These are phyloP conservation scores for Penicillium aurantiogriseum DNA, from an alignment of 2,329 filamentous ascomycete species.

Conservation along the genomic window DNA sequence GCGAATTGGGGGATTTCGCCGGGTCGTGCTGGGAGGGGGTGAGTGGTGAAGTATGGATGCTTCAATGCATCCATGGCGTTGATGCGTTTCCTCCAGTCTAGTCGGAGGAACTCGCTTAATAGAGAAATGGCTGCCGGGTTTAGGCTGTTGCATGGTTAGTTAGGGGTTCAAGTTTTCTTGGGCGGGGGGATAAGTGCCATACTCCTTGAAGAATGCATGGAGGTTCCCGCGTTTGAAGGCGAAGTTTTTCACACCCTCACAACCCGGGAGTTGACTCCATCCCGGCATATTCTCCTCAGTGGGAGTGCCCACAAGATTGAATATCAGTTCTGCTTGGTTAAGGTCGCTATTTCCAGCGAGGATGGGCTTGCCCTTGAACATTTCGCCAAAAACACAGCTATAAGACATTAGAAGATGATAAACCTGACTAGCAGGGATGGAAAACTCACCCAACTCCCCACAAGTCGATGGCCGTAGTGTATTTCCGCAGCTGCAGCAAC, in stretches of 20 bases:
- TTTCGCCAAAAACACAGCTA: conserved; percentile 97
- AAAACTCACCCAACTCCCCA: conserved; percentile 86
- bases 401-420: conserved; percentile 2
- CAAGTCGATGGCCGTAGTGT: conserved; percentile 97
- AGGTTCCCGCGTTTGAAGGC: conserved; percentile 64
- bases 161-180: background rate
- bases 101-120: conserved; percentile 75
- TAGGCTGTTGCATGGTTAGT: conserved; percentile 45
- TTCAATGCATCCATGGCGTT: conserved; percentile 92
- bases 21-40: conserved; percentile 75
- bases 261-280: conserved; percentile 79
- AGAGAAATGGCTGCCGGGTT: conserved; percentile 73
- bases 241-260: conserved; percentile 67
- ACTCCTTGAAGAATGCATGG: conserved; percentile 71
- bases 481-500: conserved; percentile 78
- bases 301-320: conserved; percentile 85
- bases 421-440: background rate
- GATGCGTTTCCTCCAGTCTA: conserved; percentile 84
- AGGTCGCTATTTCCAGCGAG: conserved; percentile 83
- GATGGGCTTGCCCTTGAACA: conserved; percentile 92
- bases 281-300: conserved; percentile 91
- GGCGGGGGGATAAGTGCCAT: conserved; percentile 25
- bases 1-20: conserved; percentile 88
- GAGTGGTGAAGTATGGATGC: conserved; percentile 83
- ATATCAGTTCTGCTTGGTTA: conserved; percentile 90